Base-by-base conservation (phyloP, 768 basidiomycete species). In the Omphalotus guepiniiformis region DNA sequence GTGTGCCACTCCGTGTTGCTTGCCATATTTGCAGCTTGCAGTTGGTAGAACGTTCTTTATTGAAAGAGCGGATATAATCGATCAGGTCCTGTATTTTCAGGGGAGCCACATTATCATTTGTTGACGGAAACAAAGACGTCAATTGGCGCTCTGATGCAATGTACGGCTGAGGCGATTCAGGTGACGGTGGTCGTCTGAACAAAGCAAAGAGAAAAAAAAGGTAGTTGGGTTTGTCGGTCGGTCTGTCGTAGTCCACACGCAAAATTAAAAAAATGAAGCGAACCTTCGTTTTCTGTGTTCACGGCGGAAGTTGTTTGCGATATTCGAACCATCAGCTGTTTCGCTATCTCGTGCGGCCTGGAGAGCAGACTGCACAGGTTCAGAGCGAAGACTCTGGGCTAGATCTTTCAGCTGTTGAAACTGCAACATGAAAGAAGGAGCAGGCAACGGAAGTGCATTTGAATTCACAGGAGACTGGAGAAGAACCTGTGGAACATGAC, bases 151-250 rank as follows among this genome's bases (percentile, higher is more conserved):
- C 72, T 6, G 68, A 64, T 1, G 71, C 66, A 23, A 74, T 62
- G 53, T 78, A 82, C 0, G 82, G 79, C 48, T 78, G 75, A 4
- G 83, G 82, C 0, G 83, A 83, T 19, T 75, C 76, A 78, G 55
- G 78, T 80, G 58, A 72, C 69, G 35, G 75, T 84, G 2, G 85
- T 82, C 12, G 85, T 44, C 49, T 49, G 48, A 22, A 23, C 25
- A 48, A 18, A 21, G 8, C 27, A n/a, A 40, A 26, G 39, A 21
- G n/a, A n/a, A n/a, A n/a, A n/a, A n/a, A n/a, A n/a, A n/a, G n/a
- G n/a, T n/a, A n/a, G 26, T 47, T 29, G 25, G 38, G 38, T 28
- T 41, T 12, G 22, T 4, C 19, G 2, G 26, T 22, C 28, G 18
- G 45, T 27, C 35, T 38, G 18, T 16, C 16, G n/a, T n/a, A n/a